Evolutionary conservation across 176 grass and related monocot genomes (phyloP).

Genomic region (Chloris gayana): DNA sequence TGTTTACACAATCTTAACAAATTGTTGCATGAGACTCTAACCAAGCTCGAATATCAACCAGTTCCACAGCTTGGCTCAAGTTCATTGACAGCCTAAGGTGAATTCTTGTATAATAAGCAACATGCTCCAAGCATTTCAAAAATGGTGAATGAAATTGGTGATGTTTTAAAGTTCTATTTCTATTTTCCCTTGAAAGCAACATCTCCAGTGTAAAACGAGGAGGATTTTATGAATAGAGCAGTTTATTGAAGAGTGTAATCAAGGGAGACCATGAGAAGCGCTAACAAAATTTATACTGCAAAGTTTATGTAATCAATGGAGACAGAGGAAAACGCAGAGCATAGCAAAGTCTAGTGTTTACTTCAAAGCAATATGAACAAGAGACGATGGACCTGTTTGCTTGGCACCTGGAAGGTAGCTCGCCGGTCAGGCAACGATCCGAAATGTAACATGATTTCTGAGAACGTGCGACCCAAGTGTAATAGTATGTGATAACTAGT

Average conservation of each 20-base stretch:
- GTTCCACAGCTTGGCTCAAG: background rate
- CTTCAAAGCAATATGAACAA: conserved; percentile 18
- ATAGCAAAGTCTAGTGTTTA: background rate
- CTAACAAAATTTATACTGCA: conserved; percentile 1
- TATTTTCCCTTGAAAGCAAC: conserved; percentile 23
- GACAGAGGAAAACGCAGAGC: background rate
- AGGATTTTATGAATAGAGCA: conserved; percentile 27
- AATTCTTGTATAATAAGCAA: conserved; percentile 15
- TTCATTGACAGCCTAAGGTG: conserved; percentile 13
- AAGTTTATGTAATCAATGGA: background rate
- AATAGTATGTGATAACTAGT: background rate
- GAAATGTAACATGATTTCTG: background rate
- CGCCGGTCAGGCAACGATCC: too few species aligned
- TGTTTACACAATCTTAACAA: background rate
- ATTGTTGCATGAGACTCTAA: background rate
- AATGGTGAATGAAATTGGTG: background rate
- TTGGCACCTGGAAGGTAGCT: too few species aligned
- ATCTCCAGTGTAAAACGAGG: conserved; percentile 12
- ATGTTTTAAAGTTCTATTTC: background rate
- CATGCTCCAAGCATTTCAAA: conserved; percentile 24
- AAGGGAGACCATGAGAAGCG: background rate
- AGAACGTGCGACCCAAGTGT: background rate
- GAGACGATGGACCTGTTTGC: background rate
- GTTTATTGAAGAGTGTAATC: conserved; percentile 1
- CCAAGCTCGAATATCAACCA: background rate